Evolutionary conservation across 176 grass and related monocot species (phyloP).

Genomic region (Puya raimondii): DNA sequence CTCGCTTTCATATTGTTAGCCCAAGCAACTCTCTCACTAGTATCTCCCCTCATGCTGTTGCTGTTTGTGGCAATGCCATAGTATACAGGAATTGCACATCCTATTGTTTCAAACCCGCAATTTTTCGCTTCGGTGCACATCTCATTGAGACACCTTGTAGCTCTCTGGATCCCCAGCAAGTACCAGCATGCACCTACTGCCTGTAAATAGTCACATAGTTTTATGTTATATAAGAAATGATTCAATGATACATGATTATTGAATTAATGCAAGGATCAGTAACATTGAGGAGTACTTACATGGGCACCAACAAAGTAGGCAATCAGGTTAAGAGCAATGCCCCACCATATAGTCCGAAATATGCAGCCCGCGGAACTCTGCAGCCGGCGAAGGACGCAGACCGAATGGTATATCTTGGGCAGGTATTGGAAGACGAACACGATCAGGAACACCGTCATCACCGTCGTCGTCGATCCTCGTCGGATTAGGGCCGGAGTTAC

Average conservation of each 20-base stretch:
- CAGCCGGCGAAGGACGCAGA: conserved; percentile 59
- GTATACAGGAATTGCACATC: conserved; percentile 49
- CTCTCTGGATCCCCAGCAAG: conserved; percentile 74
- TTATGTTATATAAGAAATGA: background rate
- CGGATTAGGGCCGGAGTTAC: conserved; percentile 59
- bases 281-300: conserved; percentile 29
- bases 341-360: conserved; percentile 92
- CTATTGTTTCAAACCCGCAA: conserved; percentile 30
- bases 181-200: conserved; percentile 90
- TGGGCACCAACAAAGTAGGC: conserved; percentile 89
- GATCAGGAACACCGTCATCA: conserved; percentile 68
- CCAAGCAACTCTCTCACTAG: conserved; percentile 38
- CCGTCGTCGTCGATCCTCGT: conserved; percentile 44
- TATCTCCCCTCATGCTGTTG: background rate
- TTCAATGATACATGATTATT: background rate
- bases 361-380: conserved; percentile 47
- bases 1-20: conserved; percentile 31
- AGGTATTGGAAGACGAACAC: conserved; percentile 68
- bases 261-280: background rate
- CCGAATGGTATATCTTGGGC: conserved; percentile 76
- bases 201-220: too few relatives aligned
- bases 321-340: conserved; percentile 80
- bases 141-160: conserved; percentile 54
- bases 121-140: conserved; percentile 29
- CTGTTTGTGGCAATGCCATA: conserved; percentile 20